phyloP scores from a whole-genome alignment of 1,284 basidiomycete genomes.

The Phellopilus nigrolimitatus region DNA sequence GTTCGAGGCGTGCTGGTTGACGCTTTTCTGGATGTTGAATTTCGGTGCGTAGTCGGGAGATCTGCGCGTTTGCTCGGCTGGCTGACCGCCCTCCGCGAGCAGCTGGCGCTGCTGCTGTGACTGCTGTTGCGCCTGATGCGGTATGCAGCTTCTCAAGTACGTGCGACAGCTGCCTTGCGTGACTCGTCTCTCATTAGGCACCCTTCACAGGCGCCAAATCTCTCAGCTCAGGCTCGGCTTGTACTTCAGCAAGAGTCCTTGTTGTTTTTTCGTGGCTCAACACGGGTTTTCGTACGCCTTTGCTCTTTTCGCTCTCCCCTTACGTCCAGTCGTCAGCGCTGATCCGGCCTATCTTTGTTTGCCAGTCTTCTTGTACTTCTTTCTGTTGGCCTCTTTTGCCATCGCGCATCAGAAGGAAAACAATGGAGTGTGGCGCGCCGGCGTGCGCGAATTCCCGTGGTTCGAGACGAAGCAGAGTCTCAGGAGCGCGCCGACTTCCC shows the following conservation, averaged over 20 bases:
- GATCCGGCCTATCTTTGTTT: neutral
- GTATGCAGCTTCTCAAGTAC: conserved; percentile 31
- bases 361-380: conserved; percentile 32
- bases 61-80: neutral
- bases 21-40: conserved; percentile 52
- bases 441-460: conserved; percentile 44
- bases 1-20: conserved; percentile 65
- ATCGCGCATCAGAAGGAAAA: conserved; percentile 37
- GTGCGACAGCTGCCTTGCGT: conserved; percentile 18
- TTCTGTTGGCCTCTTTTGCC: conserved; percentile 32
- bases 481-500: conserved; percentile 30
- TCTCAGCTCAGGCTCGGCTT: conserved; percentile 28
- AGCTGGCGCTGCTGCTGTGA: conserved; percentile 46
- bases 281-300: conserved; percentile 46
- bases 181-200: too few species aligned
- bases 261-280: conserved; percentile 63
- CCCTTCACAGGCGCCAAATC: conserved; percentile 4
- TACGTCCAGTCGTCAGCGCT: neutral
- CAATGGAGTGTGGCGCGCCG: conserved; percentile 47
- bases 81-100: conserved; percentile 8
- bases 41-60: conserved; percentile 44
- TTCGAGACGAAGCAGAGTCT: conserved; percentile 27
- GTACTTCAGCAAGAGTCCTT: conserved; percentile 53
- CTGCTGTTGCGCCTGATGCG: conserved; percentile 33
- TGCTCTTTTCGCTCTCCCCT: conserved; percentile 8